These are phyloP conservation scores for Halophytophthora batemanensis DNA, from an alignment of 352 stramenopile genomes.

Conservation along the genomic window DNA sequence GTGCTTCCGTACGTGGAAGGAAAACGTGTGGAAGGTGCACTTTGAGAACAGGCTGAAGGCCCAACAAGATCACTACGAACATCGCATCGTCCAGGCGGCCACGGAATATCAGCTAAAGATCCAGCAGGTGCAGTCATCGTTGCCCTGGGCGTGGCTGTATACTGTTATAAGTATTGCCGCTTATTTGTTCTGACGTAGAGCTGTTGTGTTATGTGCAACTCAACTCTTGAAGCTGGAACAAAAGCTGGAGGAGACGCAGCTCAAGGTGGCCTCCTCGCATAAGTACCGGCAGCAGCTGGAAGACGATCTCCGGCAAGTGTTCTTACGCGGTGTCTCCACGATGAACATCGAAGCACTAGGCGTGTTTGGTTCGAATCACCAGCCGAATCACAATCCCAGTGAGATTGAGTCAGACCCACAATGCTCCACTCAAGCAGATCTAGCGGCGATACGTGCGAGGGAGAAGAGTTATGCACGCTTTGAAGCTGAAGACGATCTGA, in stretches of 20 bases:
- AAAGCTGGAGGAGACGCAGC: constrained; percentile 38
- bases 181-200: constrained; percentile 1
- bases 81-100: constrained; percentile 22
- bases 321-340: constrained; percentile 62
- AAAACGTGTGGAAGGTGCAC: background rate
- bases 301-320: constrained; percentile 61
- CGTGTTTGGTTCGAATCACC: constrained; percentile 57
- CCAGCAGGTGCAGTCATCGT: constrained; percentile 22
- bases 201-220: background rate
- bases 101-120: constrained; percentile 45
- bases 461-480: too few species aligned
- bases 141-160: background rate
- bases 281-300: constrained; percentile 48
- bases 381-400: constrained; percentile 10
- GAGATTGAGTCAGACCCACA: background rate
- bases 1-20: constrained; percentile 20
- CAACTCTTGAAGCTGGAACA: constrained; percentile 27
- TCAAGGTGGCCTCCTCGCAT: constrained; percentile 29
- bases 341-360: constrained; percentile 78
- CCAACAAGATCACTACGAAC: constrained; percentile 27
- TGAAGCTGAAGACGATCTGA: background rate
- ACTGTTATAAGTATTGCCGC: background rate
- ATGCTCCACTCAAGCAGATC: too few species aligned
- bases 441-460: too few species aligned
- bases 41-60: constrained; percentile 23